Base-by-base conservation (phyloP, 352 stramenopile genomes). In the Albugo candida region DNA sequence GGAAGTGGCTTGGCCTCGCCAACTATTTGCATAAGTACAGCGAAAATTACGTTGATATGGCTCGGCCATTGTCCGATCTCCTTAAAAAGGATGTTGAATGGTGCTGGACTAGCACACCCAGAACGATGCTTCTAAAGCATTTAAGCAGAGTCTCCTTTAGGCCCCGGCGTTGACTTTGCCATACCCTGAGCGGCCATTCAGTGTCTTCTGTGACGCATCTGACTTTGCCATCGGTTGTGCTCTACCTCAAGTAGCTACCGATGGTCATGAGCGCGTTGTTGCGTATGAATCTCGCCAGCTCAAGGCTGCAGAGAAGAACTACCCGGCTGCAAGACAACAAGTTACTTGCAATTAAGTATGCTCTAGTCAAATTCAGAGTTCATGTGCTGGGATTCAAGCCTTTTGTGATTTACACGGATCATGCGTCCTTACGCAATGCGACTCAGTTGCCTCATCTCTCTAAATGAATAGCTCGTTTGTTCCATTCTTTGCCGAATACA, bases 401-500 rank as follows among this genome's bases (percentile, higher is more conserved):
- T 8, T 51, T 51, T 24, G 13, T 51, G 11, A 40, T 51, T 5
- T 51, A 51, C 24, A 51, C 46, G 0, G 46, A 51, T 40, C 46
- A 51, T 3, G 46, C 16, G 5, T 51, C 46, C 0, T 45, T 51
- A 19, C 19, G 12, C 0, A 13, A 11, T 11, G 46, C 5, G 10
- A 45, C 35, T 5, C 45, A 43, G 14, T n/a, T 11, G 6, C 5
- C 2, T 1, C 46, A 51, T 1, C 8, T 51, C 6, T 54, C 45
- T 13, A 41, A 63, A 20, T 45, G 53, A 12, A 63, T 61, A 53
- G 44, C 39, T 10, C 18, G 54, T 12, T 65, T 53, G 47, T 65
- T 10, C 40, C 52, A 2, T 56, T 64, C 47, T 64, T 67, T 43
- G 35, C 53, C 2, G 36, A 64, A 21, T 64, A 56, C 46, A 64